Base-by-base conservation (phyloP, 345 rosid species). In the Moricandia arvensis region DNA sequence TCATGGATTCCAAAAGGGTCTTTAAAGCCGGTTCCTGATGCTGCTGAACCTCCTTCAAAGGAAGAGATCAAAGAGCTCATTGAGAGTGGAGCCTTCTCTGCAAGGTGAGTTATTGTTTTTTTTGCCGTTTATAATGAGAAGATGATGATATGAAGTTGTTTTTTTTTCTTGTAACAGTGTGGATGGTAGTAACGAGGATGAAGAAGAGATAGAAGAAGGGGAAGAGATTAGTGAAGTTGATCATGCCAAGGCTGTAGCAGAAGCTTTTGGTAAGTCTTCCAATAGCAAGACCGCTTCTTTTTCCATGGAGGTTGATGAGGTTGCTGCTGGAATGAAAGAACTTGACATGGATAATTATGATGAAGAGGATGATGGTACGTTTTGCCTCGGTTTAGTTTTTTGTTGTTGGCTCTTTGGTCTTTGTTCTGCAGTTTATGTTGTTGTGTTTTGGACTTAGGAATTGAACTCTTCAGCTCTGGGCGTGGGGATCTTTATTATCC, bases 1-100 rank as follows among this genome's bases (percentile, higher is more conserved):
- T 84, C 98, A 66, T 95, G 98, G 98, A 82, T 95, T 10, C 98
- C 98, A n/a, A 92, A 85, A 84, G 98, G 97, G 38, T 86, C 86
- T 59, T 64, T 88, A 9, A 92, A 87, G 77, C 59, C 90, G 9
- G 84, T 84, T 8, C 97, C 92, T 1, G 82, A 70, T 8, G 88
- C 85, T 53, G 93, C 93, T 4, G 91, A 88, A 34, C 90, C 87
- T 13, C 97, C 96, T 59, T 85, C 96, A 18, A 86, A 85, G 71
- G 94, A 92, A 45, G 97, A 92, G 66, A 86, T 90, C 21, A 90
- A 90, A 70, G 93, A 88, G 82, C 75, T 95, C 24, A 84, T 89
- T 6, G 85, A 88, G 35, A 78, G 79, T 24, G 89, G 90, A 43
- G 89, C 64, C 72, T 64, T 87, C 0, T 83, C 73, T n/a, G 80